Evolutionary conservation across 2,329 filamentous ascomycete species (phyloP), one percentile per base, ranked within the genome.

Genomic region (Trichoderma breve): DNA sequence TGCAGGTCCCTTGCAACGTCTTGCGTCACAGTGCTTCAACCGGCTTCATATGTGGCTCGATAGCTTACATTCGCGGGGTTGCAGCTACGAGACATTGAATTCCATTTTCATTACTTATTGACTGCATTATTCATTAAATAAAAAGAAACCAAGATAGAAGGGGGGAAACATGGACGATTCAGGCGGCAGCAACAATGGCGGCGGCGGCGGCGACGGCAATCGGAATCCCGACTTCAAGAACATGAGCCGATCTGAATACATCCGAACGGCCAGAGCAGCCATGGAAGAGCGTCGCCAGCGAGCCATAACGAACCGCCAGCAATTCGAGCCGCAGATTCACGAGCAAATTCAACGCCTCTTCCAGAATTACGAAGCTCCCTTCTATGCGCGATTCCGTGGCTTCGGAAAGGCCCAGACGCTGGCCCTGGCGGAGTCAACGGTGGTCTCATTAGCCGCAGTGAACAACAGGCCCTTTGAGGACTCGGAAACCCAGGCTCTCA

Each of bases 401-500:
- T 77, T 75, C 66, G 74, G 74, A 18, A 76, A 76, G 34, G 72
- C 76, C 12, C 73, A 75, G 70, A 81, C 78, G 51, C 75, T 81
- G n/a, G 73, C 75, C 0, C 72, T 80, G 24, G 76, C 79, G 6
- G 79, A 78, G 36, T 74, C 74, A 1, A 75, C 77, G 3, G 75
- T 80, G 18, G 73, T 78, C 4, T 77, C 77, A 1, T 74, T 82
- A 24, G 77, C 79, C 18, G 74, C 78, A 18, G 77, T 76, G 9
- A 77, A 77, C 30, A 75, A 78, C 47, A 78, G 80, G 12, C 75
- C 77, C 8, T 76, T 83, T 15, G 79, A 77, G 47, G 81, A 83
- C 65, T 72, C 75, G n/a, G 82, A 84, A 74, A 78, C 80, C 12
- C 78, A 78, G 51, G 80, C 79, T 30, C 74, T 84, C 51, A 76